Evolutionary conservation across 225 moss, liverwort and hornwort genomes (phyloP).

Genomic region (Ulota crispa): DNA sequence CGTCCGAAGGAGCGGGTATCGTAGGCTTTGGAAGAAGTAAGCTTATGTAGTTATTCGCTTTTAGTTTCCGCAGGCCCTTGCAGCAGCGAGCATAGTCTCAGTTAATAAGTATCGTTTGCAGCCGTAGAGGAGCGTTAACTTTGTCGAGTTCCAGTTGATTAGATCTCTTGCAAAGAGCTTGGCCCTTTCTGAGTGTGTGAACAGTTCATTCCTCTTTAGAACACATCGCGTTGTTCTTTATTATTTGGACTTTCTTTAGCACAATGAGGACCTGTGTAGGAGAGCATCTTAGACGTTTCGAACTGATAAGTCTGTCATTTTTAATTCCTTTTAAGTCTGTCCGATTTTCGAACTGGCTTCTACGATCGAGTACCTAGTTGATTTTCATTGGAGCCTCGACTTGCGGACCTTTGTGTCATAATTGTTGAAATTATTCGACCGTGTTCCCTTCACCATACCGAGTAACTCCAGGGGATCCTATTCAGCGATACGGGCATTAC

Average conservation of each 20-base stretch:
- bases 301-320: slow-evolving; percentile 12
- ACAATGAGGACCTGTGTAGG: slow-evolving; percentile 13
- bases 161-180: slow-evolving; percentile 17
- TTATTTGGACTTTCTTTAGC: slow-evolving; percentile 8
- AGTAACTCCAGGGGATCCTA: slow-evolving; percentile 10
- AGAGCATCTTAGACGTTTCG: neutral
- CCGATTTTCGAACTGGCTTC: slow-evolving; percentile 17
- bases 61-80: slow-evolving; percentile 13
- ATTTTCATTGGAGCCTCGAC: slow-evolving; percentile 1
- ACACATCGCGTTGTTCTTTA: neutral
- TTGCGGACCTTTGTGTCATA: slow-evolving; percentile 4
- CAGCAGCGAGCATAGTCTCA: neutral
- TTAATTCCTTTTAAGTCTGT: slow-evolving; percentile 6
- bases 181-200: neutral
- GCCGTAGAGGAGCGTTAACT: slow-evolving; percentile 11
- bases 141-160: slow-evolving; percentile 1
- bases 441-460: neutral
- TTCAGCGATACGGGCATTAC: neutral
- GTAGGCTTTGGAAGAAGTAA: slow-evolving; percentile 15
- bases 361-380: neutral
- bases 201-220: neutral
- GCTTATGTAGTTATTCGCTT: slow-evolving; percentile 6
- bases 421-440: slow-evolving; percentile 8
- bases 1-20: neutral
- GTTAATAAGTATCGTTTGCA: slow-evolving; percentile 12